Evolutionary conservation across 164 flowering plant species (phyloP), one percentile per base, ranked within the genome.

Genomic region (Annona cherimola): DNA sequence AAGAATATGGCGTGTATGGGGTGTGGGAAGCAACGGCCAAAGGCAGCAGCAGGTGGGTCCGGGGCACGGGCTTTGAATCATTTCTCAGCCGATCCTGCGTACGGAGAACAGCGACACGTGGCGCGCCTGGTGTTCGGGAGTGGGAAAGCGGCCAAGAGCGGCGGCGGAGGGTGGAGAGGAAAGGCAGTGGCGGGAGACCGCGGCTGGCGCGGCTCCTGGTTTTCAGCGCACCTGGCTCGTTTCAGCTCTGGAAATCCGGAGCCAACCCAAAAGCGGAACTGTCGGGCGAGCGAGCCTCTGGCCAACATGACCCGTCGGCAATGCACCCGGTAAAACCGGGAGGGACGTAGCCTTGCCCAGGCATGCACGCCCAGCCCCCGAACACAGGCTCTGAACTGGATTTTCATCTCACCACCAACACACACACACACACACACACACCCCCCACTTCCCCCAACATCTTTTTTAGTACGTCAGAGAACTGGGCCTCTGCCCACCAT

Each of bases 141-240:
- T 65, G 43, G 67, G 26, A 6, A 45, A 11, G 69, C 26, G 11
- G 35, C 35, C 0, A 26, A 26, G 35, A 26, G 35, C 35, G 39
- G 57, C n/a, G 69, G 69, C 12, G 39, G 26, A 45, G 57, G 41
- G 14, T n/a, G 9, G 39, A 20, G 16, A 45, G 50, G 57, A 45
- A 11, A 45, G 43, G 65, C 65, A 4, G 9, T 19, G 65, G 65
- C 11, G 40, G 57, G 57, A 50, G 57, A 50, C 57, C 14, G 3
- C 12, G 40, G 35, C 64, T 62, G 40, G 65, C 65, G 65, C 65
- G 42, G 65, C 65, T 35, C 65, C 65, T 3, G 39, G 65, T 62
- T 62, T 62, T 62, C 65, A 62, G 42, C 65, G 11, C 65, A 62
- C 57, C 9, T 16, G 57, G 57, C 57, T 50, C 11, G 14, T 50